Percentiles rank a stretch among this genome's conserved stretches.
Evolutionary conservation across 257 asterid species (phyloP).

Genomic region (Oldenlandia corymbosa): DNA sequence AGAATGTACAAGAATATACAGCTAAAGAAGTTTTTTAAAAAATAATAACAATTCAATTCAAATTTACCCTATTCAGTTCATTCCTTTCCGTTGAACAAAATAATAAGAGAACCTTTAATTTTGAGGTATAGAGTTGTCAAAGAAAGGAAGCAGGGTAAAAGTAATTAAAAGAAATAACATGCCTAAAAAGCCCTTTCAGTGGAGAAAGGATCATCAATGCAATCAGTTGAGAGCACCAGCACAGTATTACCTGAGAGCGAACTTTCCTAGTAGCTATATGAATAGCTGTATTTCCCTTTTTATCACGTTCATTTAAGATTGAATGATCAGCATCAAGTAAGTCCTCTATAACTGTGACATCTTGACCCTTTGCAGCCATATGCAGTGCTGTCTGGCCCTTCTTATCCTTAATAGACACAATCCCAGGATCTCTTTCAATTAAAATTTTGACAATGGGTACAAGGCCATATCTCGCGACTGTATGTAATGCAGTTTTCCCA

Average conservation of each 20-base stretch:
- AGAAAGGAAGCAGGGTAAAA: background rate
- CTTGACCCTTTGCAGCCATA: conserved; percentile 98
- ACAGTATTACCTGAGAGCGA: conserved; percentile 64
- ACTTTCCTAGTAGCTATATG: conserved; percentile 88
- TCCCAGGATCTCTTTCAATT: conserved; percentile 64
- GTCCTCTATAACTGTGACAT: conserved; percentile 65
- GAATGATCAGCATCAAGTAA: conserved; percentile 69
- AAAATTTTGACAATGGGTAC: conserved; percentile 63
- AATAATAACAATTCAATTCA: conserved; percentile 2
- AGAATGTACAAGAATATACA: background rate
- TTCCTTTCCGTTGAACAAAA: too few species aligned
- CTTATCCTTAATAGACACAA: conserved; percentile 74
- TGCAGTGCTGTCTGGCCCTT: conserved; percentile 98
- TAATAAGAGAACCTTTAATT: too few species aligned
- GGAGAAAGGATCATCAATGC: conserved; percentile 6
- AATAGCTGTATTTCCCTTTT: conserved; percentile 86
- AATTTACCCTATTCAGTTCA: background rate
- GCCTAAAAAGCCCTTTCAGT: background rate
- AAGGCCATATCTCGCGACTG: conserved; percentile 83
- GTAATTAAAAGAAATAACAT: background rate
- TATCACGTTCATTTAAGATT: conserved; percentile 76
- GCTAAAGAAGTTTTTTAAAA: too few species aligned
- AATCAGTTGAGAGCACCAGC: background rate
- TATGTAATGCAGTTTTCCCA: conserved; percentile 88
- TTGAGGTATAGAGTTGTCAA: background rate